Evolutionary conservation across 768 basidiomycete species (phyloP).

Genomic region (Infundibulicybe gibba): DNA sequence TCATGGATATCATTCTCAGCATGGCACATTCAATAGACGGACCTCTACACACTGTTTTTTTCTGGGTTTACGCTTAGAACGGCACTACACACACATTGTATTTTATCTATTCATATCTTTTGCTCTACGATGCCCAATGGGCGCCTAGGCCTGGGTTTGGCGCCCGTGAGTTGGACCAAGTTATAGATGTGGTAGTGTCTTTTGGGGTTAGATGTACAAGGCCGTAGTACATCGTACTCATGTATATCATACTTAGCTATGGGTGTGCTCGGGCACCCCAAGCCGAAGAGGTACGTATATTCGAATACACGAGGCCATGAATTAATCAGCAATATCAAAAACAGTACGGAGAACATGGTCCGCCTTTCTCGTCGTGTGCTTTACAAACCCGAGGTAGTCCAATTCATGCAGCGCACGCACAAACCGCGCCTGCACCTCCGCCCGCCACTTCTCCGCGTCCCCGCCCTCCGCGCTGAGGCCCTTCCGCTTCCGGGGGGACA

Average conservation of each 20-base stretch:
- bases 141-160: too few species aligned
- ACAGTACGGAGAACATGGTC: conserved; percentile 73
- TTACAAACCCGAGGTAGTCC: conserved; percentile 76
- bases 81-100: too few species aligned
- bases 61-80: too few species aligned
- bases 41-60: too few species aligned
- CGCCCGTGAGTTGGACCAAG: too few species aligned
- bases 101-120: too few species aligned
- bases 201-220: too few species aligned
- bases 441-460: conserved; percentile 48
- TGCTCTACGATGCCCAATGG: too few species aligned
- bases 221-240: too few species aligned
- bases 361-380: conserved; percentile 72
- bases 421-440: conserved; percentile 75
- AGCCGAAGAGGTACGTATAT: neutral
- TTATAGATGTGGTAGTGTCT: too few species aligned
- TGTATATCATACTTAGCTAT: neutral
- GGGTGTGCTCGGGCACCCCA: neutral
- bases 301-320: neutral
- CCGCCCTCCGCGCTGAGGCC: conserved; percentile 19
- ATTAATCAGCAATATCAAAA: conserved; percentile 46
- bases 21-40: too few species aligned
- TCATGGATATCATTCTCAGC: too few species aligned
- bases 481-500: conserved; percentile 11
- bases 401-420: conserved; percentile 78